Conservation (phyloP, 2,329 filamentous ascomycete species). For the Emericellopsis atlantica region DNA sequence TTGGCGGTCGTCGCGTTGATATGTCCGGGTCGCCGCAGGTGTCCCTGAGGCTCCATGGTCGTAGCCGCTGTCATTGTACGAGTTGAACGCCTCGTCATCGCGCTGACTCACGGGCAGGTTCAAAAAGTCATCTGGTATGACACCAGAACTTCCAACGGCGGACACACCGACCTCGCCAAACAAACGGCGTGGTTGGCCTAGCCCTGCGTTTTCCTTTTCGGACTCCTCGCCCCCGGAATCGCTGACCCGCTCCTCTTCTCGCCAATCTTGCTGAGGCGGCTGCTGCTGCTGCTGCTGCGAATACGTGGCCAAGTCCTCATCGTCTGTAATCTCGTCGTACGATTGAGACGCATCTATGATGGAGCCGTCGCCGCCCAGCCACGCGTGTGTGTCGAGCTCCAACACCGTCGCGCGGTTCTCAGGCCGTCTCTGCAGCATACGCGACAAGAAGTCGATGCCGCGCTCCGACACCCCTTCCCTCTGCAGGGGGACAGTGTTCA, state of each 20-base stretch:
- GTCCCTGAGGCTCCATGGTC: conserved; percentile 28
- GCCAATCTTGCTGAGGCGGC: conserved; percentile 8
- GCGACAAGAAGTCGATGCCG: conserved; percentile 61
- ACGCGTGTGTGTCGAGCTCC: conserved; percentile 59
- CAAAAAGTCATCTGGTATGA: conserved; percentile 31
- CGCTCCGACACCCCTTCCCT: conserved; percentile 44
- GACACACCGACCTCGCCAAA: conserved; percentile 45
- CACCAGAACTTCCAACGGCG: conserved; percentile 39
- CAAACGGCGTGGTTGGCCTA: conserved; percentile 19
- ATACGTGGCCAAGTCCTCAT: conserved; percentile 40
- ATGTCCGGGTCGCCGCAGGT: conserved; percentile 10
- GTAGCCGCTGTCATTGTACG: conserved; percentile 26
- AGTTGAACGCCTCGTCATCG: conserved; percentile 29
- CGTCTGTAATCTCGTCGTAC: conserved; percentile 50
- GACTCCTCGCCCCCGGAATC: conserved; percentile 50
- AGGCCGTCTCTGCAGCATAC: conserved; percentile 76
- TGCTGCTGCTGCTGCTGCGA: conserved; percentile 29
- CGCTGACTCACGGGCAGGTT: conserved; percentile 30
- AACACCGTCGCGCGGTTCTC: conserved; percentile 61
- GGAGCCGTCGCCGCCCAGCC: conserved; percentile 40
- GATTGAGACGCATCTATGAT: conserved; percentile 27
- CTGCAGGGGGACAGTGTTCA: conserved; percentile 55
- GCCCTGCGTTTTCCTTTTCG: conserved; percentile 65
- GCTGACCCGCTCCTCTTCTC: conserved; percentile 24
- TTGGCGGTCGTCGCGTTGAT: conserved; percentile 9